Evolutionary conservation across 306 rosid genomes (phyloP).

Genomic region (Cucurbita pepo): DNA sequence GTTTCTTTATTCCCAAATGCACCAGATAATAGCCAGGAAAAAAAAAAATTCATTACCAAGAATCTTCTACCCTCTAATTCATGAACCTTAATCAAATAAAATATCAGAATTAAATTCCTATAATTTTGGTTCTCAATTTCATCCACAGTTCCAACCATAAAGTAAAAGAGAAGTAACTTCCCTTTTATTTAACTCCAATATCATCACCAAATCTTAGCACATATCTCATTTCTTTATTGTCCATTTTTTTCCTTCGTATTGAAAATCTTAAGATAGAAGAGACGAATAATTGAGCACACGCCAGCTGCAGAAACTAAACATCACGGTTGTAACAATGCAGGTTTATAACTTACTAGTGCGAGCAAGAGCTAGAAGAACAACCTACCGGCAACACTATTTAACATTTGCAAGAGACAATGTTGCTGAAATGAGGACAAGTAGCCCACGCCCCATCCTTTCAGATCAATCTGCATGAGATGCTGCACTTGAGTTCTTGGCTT

Average conservation of each 20-base stretch:
- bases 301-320: neutral
- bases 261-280: neutral
- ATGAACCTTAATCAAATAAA: neutral
- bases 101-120: neutral
- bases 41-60: neutral
- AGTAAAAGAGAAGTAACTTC: neutral
- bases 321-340: neutral
- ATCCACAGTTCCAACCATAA: neutral
- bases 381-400: slow-evolving; percentile 97
- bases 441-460: slow-evolving; percentile 98
- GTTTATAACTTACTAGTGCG: neutral
- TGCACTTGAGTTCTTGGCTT: slow-evolving; percentile 95
- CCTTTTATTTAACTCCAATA: neutral
- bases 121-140: neutral
- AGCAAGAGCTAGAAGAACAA: slow-evolving; percentile 5
- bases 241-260: neutral
- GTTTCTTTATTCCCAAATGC: neutral
- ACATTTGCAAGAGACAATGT: slow-evolving; percentile 89
- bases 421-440: slow-evolving; percentile 85
- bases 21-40: neutral
- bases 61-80: neutral
- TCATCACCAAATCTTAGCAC: neutral
- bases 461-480: slow-evolving; percentile 96
- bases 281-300: neutral
- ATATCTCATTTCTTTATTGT: neutral